A percentile compares a stretch with the other conserved stretches of the same genome.
Conservation (phyloP, 2,329 filamentous ascomycete genomes). For the Sarocladium brachiariae region DNA sequence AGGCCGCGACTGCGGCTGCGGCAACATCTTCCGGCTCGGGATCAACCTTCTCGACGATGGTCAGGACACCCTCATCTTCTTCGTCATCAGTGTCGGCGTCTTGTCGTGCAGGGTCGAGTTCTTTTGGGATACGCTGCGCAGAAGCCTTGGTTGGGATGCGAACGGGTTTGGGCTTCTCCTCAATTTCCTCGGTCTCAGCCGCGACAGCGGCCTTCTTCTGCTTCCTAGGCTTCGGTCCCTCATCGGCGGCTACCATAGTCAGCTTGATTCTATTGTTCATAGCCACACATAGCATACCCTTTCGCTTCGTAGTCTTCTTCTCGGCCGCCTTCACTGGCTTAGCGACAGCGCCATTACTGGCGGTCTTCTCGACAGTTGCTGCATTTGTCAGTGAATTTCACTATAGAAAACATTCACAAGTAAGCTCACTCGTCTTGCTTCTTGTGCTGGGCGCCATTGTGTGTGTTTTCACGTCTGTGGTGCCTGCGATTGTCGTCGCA, state of each 20-base stretch:
- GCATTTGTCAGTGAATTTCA: not conserved
- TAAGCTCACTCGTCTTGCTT: slow-evolving; percentile 17
- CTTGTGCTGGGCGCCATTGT: slow-evolving; percentile 33
- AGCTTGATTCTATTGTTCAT: not conserved
- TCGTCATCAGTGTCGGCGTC: slow-evolving; percentile 20
- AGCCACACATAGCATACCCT: slow-evolving; percentile 16
- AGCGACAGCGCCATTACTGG: slow-evolving; percentile 22
- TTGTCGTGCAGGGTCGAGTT: slow-evolving; percentile 15
- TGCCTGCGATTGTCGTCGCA: slow-evolving; percentile 8
- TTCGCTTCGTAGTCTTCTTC: slow-evolving; percentile 29
- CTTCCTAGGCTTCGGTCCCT: slow-evolving; percentile 18
- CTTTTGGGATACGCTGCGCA: slow-evolving; percentile 15
- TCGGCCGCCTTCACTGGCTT: slow-evolving; percentile 23
- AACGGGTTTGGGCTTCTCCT: slow-evolving; percentile 21
- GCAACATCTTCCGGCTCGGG: slow-evolving; percentile 35
- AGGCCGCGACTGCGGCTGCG: slow-evolving; percentile 26
- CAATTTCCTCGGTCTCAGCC: slow-evolving; percentile 25
- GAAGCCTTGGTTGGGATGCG: slow-evolving; percentile 15
- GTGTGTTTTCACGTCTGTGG: slow-evolving; percentile 13
- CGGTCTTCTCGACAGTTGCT: slow-evolving; percentile 8
- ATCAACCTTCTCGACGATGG: slow-evolving; percentile 38
- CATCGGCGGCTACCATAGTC: slow-evolving; percentile 21
- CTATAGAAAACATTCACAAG: not conserved
- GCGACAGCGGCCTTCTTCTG: slow-evolving; percentile 21
- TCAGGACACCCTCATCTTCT: slow-evolving; percentile 32